A percentile compares a stretch with the other conserved stretches of the same genome.
Conservation (phyloP, 257 asterid genomes). For the Lavandula angustifolia region DNA sequence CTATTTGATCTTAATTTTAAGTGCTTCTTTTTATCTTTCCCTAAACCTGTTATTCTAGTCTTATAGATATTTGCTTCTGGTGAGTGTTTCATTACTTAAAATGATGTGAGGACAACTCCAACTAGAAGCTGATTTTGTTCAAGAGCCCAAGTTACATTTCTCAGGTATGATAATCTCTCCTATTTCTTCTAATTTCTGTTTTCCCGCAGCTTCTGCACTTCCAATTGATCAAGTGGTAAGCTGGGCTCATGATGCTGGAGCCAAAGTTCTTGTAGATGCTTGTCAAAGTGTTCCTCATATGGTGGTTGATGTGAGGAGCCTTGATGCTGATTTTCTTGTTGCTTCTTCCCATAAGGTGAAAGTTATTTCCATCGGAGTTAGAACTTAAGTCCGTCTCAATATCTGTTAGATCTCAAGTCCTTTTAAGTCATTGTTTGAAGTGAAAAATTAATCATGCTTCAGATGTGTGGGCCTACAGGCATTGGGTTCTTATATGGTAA, state of each 20-base stretch:
- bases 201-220: slow-evolving; percentile 68
- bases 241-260: slow-evolving; percentile 93
- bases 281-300: slow-evolving; percentile 99
- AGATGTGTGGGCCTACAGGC: slow-evolving; percentile 99
- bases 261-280: slow-evolving; percentile 94
- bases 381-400: slow-evolving; percentile 20
- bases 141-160: slow-evolving; percentile 9
- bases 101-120: slow-evolving; percentile 6
- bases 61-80: neutral
- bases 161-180: neutral
- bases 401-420: slow-evolving; percentile 27
- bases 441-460: slow-evolving; percentile 73
- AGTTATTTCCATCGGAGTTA: slow-evolving; percentile 35
- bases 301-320: slow-evolving; percentile 80
- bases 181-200: slow-evolving; percentile 23
- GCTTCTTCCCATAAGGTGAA: slow-evolving; percentile 97
- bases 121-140: slow-evolving; percentile 4
- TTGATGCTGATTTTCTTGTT: slow-evolving; percentile 83
- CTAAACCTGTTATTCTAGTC: neutral
- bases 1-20: slow-evolving; percentile 11
- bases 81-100: no score
- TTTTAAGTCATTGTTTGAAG: slow-evolving; percentile 43
- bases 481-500: slow-evolving; percentile 92
- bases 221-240: slow-evolving; percentile 77
- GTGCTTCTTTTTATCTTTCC: neutral